Evolutionary conservation across 2,329 filamentous ascomycete species (phyloP), one percentile per base, ranked within the genome.

Genomic region (Alternaria arbusti): DNA sequence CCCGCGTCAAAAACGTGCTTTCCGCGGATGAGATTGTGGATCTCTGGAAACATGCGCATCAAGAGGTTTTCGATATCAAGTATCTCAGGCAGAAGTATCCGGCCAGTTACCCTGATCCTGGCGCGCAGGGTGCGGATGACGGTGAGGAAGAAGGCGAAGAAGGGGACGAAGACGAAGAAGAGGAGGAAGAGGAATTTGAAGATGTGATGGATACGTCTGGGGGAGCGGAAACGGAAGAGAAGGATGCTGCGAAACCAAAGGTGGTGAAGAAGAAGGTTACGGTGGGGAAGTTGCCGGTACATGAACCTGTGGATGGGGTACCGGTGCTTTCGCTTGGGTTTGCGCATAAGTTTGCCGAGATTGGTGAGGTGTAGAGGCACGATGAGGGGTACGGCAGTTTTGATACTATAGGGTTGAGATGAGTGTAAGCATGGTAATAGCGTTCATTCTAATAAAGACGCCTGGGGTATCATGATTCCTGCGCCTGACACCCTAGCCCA

Each of bases 291-390:
- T 23, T 60, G 22, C 61, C 58, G 12, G 52, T 64, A 20, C 63
- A 70, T 46, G 59, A 70, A 50, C 59, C 70, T 7, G 63, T 70
- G 6, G 57, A 65, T 15, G 68, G 66, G 9, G 63, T 61, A 47
- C 71, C 71, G 1, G 63, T 74, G 26, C 51, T 74, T 62, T 60
- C 73, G 10, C 47, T 76, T 47, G 68, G 70, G 3, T 45, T 70
- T 20, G 61, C 73, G 28, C 72, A 74, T 26, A 72, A 64, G 47
- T 76, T 77, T 20, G 73, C 71, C 59, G 63, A 63, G 28, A 69
- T 66, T 12, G 72, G 73, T 20, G 66, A 70, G 45, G 55, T 67
- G 23, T 57, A 64, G 54, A 36, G 12, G 43, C 30, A 20, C 25
- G 10, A 20, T 6, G 46, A 28, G 22, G 22, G 20, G 15, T 1